phyloP scores from a whole-genome alignment of 23 red algal species.

The Gracilaria domingensis region DNA sequence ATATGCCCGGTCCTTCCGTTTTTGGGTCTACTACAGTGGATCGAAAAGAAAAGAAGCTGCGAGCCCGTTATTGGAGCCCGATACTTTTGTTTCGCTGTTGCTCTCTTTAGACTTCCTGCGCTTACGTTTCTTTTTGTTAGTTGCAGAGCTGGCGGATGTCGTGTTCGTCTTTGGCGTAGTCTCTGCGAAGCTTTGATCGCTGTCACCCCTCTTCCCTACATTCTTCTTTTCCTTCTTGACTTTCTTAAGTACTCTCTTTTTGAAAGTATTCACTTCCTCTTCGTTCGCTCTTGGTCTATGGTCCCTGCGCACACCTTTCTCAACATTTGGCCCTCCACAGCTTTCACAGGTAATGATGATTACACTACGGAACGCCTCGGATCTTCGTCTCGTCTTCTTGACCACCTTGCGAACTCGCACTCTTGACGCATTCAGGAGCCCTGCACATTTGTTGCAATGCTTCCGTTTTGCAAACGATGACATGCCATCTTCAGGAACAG shows the following conservation, averaged over 20 bases:
- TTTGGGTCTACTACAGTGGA: slow-evolving; percentile 20
- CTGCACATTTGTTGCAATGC: slow-evolving; percentile 40
- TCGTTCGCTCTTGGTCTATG: background rate
- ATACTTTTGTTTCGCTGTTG: background rate
- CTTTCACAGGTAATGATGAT: slow-evolving; percentile 29
- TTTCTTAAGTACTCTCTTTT: background rate
- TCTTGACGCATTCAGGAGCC: background rate
- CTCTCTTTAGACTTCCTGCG: background rate
- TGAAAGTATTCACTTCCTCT: background rate
- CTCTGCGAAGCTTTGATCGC: background rate
- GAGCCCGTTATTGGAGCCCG: background rate
- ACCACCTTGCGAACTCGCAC: slow-evolving; percentile 29
- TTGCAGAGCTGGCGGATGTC: background rate
- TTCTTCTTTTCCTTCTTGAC: background rate
- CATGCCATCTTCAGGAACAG: slow-evolving; percentile 28
- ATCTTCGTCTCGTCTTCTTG: slow-evolving; percentile 17
- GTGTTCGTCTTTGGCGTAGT: background rate
- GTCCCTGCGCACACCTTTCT: background rate
- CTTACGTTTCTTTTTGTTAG: slow-evolving; percentile 38
- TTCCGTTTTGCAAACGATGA: slow-evolving; percentile 41
- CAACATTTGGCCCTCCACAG: slow-evolving; percentile 5
- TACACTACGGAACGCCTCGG: background rate
- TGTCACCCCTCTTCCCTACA: background rate
- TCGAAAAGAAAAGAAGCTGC: slow-evolving; percentile 49
- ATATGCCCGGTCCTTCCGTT: background rate